phyloP scores from a whole-genome alignment of 495 filamentous ascomycete genomes.

The Penicillium tannophilum region DNA sequence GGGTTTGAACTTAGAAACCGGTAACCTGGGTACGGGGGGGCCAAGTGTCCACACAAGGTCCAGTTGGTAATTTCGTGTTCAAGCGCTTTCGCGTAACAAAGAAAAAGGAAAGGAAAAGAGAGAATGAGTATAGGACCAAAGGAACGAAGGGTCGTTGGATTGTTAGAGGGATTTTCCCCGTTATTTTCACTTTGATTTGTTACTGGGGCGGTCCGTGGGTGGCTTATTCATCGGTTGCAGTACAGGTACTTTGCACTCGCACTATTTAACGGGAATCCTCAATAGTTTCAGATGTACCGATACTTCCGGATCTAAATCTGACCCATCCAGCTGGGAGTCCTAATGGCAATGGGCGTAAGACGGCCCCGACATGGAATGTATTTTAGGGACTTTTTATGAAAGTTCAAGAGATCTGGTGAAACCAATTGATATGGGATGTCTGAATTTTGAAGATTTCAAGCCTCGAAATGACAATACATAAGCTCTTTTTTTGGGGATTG shows the following conservation, averaged over 20 bases:
- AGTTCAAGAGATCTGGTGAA: neutral
- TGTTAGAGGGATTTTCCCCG: constrained; percentile 31
- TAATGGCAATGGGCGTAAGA: neutral
- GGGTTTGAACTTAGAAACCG: constrained; percentile 6
- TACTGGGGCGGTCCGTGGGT: constrained; percentile 3
- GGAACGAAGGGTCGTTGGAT: constrained; percentile 9
- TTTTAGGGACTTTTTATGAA: neutral
- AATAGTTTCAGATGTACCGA: constrained; percentile 1
- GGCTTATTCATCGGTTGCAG: constrained; percentile 10
- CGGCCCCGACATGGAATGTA: neutral
- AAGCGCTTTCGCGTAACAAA: neutral
- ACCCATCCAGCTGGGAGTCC: constrained; percentile 4
- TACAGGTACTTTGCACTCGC: constrained; percentile 3
- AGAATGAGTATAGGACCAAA: constrained; percentile 1
- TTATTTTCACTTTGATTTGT: constrained; percentile 6
- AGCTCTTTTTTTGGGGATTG: no score
- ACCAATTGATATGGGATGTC: no score
- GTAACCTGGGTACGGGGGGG: constrained; percentile 3
- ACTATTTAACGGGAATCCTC: neutral
- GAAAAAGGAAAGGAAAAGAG: constrained; percentile 3
- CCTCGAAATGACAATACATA: no score
- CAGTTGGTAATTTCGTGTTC: neutral
- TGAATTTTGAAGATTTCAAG: no score
- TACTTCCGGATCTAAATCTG: constrained; percentile 1
- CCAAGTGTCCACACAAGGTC: constrained; percentile 10